Percentiles rank a stretch among this genome's conserved stretches.
These are phyloP conservation scores for Phanerochaete carnosa DNA, from an alignment of 768 basidiomycete species.

Conservation along the genomic window DNA sequence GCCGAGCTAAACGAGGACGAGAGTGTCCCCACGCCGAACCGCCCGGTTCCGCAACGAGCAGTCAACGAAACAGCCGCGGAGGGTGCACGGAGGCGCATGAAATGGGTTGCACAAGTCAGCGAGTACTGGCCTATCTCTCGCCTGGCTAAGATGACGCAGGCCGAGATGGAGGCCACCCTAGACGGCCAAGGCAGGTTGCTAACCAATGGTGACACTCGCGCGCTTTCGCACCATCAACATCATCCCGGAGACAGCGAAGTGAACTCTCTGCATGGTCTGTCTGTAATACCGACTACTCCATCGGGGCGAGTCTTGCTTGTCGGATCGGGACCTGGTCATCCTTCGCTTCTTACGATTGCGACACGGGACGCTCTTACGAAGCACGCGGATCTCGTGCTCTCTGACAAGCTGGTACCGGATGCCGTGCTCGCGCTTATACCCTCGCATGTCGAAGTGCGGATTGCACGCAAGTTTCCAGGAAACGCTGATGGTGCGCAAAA, in stretches of 20 bases:
- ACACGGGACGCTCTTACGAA: conserved; percentile 78
- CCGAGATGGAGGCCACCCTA: conserved; percentile 67
- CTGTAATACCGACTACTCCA: conserved; percentile 19
- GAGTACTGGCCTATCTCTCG: conserved; percentile 91
- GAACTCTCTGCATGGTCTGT: conserved; percentile 22
- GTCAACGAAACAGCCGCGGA: conserved; percentile 37
- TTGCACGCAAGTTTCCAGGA: conserved; percentile 96
- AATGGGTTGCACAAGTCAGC: conserved; percentile 94
- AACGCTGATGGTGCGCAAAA: conserved; percentile 93
- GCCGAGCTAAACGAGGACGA: conserved; percentile 54
- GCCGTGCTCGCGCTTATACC: conserved; percentile 87
- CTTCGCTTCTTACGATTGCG: conserved; percentile 85
- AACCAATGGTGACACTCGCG: neutral
- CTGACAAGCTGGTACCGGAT: conserved; percentile 94
- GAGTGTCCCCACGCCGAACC: conserved; percentile 57
- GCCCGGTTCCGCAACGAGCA: conserved; percentile 56
- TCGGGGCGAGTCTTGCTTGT: conserved; percentile 83
- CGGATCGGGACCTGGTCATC: conserved; percentile 95
- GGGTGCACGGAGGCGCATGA: conserved; percentile 62
- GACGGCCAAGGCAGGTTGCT: conserved; percentile 30
- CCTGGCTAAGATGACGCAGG: conserved; percentile 63
- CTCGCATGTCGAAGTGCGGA: conserved; percentile 63
- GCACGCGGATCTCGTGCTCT: conserved; percentile 83
- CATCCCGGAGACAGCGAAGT: conserved; percentile 26
- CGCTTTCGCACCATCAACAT: conserved; percentile 29